Percentiles rank a stretch among this genome's conserved stretches.
Conservation (phyloP, 495 filamentous ascomycete genomes). For the Daldinia concentrica region DNA sequence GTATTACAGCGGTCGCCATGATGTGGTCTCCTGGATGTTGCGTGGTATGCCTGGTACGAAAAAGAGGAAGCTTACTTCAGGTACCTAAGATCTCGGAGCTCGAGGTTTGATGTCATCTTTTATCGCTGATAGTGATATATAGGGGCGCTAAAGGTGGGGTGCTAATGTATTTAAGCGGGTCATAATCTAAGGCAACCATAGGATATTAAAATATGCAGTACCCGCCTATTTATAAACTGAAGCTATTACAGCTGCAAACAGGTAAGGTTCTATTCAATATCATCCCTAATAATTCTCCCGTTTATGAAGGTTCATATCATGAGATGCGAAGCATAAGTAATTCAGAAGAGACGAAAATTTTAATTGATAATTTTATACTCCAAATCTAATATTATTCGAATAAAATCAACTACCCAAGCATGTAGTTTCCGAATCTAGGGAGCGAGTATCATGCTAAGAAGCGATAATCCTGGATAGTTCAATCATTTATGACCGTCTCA, state of each 20-base stretch:
- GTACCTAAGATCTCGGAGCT: background rate
- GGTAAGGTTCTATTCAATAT: background rate
- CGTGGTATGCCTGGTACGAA: background rate
- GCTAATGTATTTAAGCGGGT: no score
- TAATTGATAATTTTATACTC: background rate
- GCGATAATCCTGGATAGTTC: conserved; percentile 12
- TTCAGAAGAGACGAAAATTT: background rate
- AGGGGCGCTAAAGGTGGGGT: conserved; percentile 25
- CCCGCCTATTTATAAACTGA: background rate
- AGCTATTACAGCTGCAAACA: background rate
- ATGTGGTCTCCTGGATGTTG: conserved; percentile 1
- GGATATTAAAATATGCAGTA: background rate
- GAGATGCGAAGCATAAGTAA: background rate
- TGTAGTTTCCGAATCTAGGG: background rate
- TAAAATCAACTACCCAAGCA: background rate
- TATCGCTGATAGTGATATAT: conserved; percentile 30
- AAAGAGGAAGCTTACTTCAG: background rate
- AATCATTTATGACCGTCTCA: conserved; percentile 4
- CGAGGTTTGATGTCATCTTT: conserved; percentile 37
- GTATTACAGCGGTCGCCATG: conserved; percentile 26
- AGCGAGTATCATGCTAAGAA: background rate
- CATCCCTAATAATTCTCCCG: background rate
- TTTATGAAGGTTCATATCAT: background rate
- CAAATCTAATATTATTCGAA: background rate
- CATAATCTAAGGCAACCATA: background rate